phyloP scores from a whole-genome alignment of 2,329 filamentous ascomycete genomes.

The Venturia nashicola region DNA sequence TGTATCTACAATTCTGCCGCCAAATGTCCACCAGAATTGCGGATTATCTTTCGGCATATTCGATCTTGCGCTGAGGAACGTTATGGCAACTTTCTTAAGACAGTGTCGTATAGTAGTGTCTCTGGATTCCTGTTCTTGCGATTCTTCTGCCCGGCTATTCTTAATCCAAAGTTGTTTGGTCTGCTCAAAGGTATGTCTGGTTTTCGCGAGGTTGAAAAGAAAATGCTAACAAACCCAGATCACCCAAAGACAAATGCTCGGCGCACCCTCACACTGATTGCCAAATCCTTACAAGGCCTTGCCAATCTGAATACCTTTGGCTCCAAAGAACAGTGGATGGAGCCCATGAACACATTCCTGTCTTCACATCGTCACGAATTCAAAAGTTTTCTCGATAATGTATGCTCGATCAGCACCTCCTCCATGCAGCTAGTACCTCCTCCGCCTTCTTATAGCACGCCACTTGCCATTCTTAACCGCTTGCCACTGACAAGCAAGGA shows the following conservation, averaged over 20 bases:
- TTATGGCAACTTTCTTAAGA: constrained; percentile 83
- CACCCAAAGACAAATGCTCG: constrained; percentile 74
- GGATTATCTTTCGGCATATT: constrained; percentile 81
- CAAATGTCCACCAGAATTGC: constrained; percentile 67
- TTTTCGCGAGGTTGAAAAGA: not conserved
- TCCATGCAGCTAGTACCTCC: constrained; percentile 35
- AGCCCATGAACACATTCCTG: constrained; percentile 90
- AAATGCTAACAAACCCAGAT: constrained; percentile 37
- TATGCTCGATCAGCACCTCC: constrained; percentile 72
- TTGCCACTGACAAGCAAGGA: constrained; percentile 71
- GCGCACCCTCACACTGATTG: constrained; percentile 79
- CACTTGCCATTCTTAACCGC: constrained; percentile 76
- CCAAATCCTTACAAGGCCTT: constrained; percentile 81
- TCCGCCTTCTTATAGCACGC: constrained; percentile 82
- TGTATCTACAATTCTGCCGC: constrained; percentile 64
- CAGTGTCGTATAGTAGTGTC: constrained; percentile 84
- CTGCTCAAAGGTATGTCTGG: constrained; percentile 52
- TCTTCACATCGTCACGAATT: constrained; percentile 63
- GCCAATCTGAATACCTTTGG: constrained; percentile 87
- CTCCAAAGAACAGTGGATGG: constrained; percentile 97
- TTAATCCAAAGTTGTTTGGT: constrained; percentile 90
- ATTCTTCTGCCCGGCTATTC: constrained; percentile 91
- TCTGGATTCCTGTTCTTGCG: constrained; percentile 89
- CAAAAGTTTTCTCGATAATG: constrained; percentile 74
- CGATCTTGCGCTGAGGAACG: constrained; percentile 86